Evolutionary conservation across 371 early-diverging fungal species (phyloP), one percentile per base, ranked within the genome.

Genomic region (Rhizopus delemar): DNA sequence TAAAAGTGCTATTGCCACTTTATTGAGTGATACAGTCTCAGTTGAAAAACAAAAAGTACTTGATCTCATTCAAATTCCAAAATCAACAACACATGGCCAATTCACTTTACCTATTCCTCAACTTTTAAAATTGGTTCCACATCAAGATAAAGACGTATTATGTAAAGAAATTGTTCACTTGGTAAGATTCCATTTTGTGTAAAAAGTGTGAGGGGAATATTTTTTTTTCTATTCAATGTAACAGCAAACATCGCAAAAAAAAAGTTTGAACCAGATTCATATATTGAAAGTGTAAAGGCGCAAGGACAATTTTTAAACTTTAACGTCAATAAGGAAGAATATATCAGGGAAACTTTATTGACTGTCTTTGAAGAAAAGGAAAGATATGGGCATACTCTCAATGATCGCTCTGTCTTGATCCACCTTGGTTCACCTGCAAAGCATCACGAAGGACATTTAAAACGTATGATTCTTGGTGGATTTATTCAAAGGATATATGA

Each of bases 361-460:
- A 74, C 81, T 22, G 83, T 90, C 3, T 64, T 65, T 49, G 15
- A 56, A 9, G 66, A 75, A 13, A 64, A 70, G 29, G 60, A 65
- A 0, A 28, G 41, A 39, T 80, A 80, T 53, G 77, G 80, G 2
- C 69, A 65, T 63, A 36, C 33, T 8, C 22, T 32, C 0, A 43
- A 48, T 6, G 38, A 51, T 35, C 53, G 62, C 11, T 92, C 79
- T 35, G 88, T 89, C 22, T 74, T 99, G 28, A 86, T 99, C 53
- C 99, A 99, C 63, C 99, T 92, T 75, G 89, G 90, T 63, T 93
- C 93, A 63, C 99, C 99, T 53, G 99, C 51, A 99, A 99, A 78
- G 95, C 97, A n/a, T 99, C 99, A 99, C 71, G 97, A 95, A 36
- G 99, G 99, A 0, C 99, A 99, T 73, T 80, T 99, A 72, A 89